phyloP scores from a whole-genome alignment of 768 basidiomycete genomes.

The Auriscalpium microsporum region DNA sequence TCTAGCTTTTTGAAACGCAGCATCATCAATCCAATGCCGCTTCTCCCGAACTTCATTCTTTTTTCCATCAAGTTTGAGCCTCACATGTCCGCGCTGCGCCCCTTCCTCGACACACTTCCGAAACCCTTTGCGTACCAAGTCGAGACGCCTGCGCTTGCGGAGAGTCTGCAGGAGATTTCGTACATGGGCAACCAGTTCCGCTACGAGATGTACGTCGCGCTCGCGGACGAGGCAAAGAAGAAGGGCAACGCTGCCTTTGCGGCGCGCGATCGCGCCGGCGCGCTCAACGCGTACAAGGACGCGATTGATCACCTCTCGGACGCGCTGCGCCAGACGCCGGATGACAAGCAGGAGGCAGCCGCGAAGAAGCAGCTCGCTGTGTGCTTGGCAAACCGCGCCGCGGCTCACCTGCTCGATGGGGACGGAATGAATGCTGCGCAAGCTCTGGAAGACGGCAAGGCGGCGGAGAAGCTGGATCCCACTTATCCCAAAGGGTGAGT shows the following conservation, averaged over 20 bases:
- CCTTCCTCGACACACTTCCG: slow-evolving; percentile 33
- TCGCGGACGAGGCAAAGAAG: not conserved
- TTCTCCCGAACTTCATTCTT: slow-evolving; percentile 23
- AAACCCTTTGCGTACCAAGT: slow-evolving; percentile 28
- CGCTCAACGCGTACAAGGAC: not conserved
- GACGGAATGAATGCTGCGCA: no score
- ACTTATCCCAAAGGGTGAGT: no score
- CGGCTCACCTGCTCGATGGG: no score
- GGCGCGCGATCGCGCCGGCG: not conserved
- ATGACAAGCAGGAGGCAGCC: no score
- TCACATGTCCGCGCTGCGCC: slow-evolving; percentile 21
- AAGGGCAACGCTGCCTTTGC: not conserved
- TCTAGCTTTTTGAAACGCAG: no score
- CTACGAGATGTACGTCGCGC: not conserved
- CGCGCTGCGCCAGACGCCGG: not conserved
- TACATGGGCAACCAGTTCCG: not conserved
- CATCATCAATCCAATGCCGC: not conserved
- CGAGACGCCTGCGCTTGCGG: slow-evolving; percentile 17
- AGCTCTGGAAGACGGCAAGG: no score
- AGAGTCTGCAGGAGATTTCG: not conserved
- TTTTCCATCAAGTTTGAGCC: slow-evolving; percentile 23
- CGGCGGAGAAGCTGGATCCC: no score
- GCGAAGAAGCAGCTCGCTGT: no score
- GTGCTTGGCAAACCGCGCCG: no score
- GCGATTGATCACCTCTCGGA: not conserved